Conservation (phyloP, 177 flowering plant genomes). For the Vitis hybrid region DNA sequence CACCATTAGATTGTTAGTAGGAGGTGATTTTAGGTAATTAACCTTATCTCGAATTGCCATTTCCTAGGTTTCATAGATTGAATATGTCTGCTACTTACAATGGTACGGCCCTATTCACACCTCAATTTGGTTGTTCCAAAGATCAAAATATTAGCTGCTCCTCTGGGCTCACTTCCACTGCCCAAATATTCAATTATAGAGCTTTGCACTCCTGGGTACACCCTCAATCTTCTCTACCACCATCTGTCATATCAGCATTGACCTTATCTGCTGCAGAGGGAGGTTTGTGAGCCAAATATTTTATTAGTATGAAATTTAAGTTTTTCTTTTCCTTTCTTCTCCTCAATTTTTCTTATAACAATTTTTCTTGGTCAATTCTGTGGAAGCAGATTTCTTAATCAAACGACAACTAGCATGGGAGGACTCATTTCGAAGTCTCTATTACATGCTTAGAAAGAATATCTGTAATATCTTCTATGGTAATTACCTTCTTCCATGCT, state of each 20-base stretch:
- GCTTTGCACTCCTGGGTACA: conserved; percentile 4
- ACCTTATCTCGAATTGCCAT: conserved; percentile 2
- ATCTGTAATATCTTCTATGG: conserved; percentile 78
- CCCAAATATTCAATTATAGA: neutral
- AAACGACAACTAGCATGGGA: conserved; percentile 83
- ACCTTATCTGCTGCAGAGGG: conserved; percentile 4
- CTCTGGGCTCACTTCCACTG: neutral
- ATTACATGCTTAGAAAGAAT: conserved; percentile 84
- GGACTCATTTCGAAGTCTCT: conserved; percentile 86
- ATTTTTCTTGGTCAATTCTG: conserved; percentile 15
- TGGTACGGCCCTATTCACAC: conserved; percentile 29
- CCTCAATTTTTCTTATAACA: neutral
- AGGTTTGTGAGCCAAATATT: conserved; percentile 10
- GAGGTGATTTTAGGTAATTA: too few relatives aligned
- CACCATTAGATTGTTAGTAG: too few relatives aligned
- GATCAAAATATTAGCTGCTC: neutral
- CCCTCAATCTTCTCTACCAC: conserved; percentile 5
- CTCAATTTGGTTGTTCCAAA: conserved; percentile 19
- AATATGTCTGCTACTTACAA: conserved; percentile 36
- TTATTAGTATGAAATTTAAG: neutral
- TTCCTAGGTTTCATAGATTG: conserved; percentile 72
- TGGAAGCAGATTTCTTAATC: conserved; percentile 65
- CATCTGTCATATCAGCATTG: conserved; percentile 3
- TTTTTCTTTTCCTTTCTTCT: neutral
- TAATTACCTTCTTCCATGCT: conserved; percentile 25